phyloP scores from a whole-genome alignment of 495 filamentous ascomycete genomes.

The Penicillium turbatum region DNA sequence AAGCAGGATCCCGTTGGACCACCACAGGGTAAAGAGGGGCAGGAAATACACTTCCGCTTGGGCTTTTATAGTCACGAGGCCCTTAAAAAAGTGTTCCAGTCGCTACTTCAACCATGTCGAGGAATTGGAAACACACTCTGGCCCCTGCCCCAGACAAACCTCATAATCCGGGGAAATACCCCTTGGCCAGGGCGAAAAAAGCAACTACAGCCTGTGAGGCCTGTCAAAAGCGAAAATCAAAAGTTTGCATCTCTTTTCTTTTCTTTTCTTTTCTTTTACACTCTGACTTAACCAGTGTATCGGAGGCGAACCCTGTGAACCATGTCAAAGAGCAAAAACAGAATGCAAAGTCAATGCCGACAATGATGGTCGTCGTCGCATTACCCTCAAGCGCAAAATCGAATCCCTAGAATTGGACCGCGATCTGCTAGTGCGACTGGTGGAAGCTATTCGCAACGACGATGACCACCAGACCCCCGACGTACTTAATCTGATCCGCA shows the following conservation, averaged over 20 bases:
- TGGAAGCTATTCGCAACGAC: slow-evolving; percentile 19
- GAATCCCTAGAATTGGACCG: slow-evolving; percentile 24
- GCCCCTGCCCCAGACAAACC: not conserved
- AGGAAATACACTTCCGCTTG: not conserved
- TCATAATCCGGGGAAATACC: not conserved
- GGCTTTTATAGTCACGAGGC: not conserved
- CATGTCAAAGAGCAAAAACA: slow-evolving; percentile 13
- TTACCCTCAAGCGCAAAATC: slow-evolving; percentile 23
- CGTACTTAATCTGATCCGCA: slow-evolving; percentile 22
- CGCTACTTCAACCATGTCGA: not conserved
- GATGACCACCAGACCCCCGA: slow-evolving; percentile 3
- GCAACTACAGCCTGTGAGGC: slow-evolving; percentile 7
- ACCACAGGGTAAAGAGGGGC: not conserved
- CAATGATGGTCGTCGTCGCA: slow-evolving; percentile 23
- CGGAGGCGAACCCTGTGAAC: slow-evolving; percentile 11
- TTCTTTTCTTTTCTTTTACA: not conserved
- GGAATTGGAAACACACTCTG: not conserved
- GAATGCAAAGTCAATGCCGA: slow-evolving; percentile 20
- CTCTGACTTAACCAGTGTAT: slow-evolving; percentile 5
- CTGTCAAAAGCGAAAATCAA: slow-evolving; percentile 8
- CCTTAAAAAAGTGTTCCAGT: not conserved
- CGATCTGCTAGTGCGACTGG: slow-evolving; percentile 17
- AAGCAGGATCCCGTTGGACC: not conserved
- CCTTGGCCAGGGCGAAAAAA: not conserved
- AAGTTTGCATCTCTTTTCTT: not conserved